Conservation (phyloP, 1,284 basidiomycete genomes). For the Pseudozyma sp. region DNA sequence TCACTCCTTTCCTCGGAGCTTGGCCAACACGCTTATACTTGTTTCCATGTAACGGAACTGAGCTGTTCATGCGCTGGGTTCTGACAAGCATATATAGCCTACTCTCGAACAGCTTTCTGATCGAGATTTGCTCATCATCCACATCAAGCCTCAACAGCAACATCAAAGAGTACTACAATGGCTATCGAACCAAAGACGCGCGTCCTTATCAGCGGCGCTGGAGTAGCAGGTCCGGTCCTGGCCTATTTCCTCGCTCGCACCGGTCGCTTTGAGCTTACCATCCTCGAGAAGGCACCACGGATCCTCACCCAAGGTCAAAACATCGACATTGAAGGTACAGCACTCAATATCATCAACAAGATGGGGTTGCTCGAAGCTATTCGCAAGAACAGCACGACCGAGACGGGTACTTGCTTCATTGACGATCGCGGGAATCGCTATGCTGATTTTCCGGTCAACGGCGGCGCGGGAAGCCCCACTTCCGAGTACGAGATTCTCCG, state of each 20-base stretch:
- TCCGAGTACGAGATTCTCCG: constrained; percentile 53
- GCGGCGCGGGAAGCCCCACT: no score
- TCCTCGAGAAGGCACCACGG: constrained; percentile 65
- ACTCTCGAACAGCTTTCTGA: no score
- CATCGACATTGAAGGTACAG: constrained; percentile 65
- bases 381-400: constrained; percentile 57
- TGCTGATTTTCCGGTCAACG: constrained; percentile 55
- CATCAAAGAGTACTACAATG: no score
- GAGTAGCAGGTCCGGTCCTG: constrained; percentile 68
- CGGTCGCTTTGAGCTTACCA: constrained; percentile 58
- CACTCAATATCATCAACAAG: constrained; percentile 58
- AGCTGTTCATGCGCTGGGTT: no score
- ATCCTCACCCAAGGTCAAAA: constrained; percentile 67
- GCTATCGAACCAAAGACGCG: no score
- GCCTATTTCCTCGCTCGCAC: constrained; percentile 63
- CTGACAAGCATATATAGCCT: no score
- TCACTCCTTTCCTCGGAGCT: no score
- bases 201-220: constrained; percentile 69
- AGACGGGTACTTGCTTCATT: constrained; percentile 64
- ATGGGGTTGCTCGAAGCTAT: constrained; percentile 65
- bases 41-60: no score
- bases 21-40: no score
- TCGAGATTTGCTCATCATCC: no score
- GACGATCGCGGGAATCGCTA: constrained; percentile 40
- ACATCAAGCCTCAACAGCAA: no score